Evolutionary conservation across 2,329 filamentous ascomycete species (phyloP), one percentile per base, ranked within the genome.

Genomic region (Nothopassalora personata): DNA sequence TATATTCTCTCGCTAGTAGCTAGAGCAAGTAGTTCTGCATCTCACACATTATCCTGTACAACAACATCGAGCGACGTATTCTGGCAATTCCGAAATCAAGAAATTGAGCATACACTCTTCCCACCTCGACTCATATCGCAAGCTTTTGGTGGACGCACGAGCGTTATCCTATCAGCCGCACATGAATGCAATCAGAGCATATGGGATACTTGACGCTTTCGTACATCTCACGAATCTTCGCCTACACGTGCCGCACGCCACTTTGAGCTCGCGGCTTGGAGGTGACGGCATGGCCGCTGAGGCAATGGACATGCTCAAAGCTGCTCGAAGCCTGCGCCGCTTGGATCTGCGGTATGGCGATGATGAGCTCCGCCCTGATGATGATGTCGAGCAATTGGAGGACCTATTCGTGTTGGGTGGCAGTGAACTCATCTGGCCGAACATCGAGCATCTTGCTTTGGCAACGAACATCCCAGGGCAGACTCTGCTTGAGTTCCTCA

Each of bases 41-140:
- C 31, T 33, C 31, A 33, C 31, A 33, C 10, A 33, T 33, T 10
- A 33, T 33, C 31, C 31, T 33, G 31, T 33, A 6, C 31, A 33
- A 33, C 31, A 33, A n/a, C n/a, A 23, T 23, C 23, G 23, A 23
- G 23, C 23, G 23, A 23, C 23, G 23, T 23, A 23, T 23, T 23
- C 23, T 23, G 23, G 23, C 23, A 23, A 23, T 23, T 23, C 23
- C 23, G 23, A 23, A 23, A 23, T 23, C 23, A 23, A 23, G 23
- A 23, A 23, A 23, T 23, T 23, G 23, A 23, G 23, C 23, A 23
- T 23, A 23, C 89, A 23, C 89, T 75, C 96, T 23, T 23, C 23
- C 3, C 23, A 23, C 23, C 23, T 23, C 23, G 23, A 23, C 23
- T 2, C 23, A 23, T 23, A 23, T 23, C 23, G 23, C 23, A 23